Conservation (phyloP, 1,284 basidiomycete species). For the Melampsora abietis-canadensis region DNA sequence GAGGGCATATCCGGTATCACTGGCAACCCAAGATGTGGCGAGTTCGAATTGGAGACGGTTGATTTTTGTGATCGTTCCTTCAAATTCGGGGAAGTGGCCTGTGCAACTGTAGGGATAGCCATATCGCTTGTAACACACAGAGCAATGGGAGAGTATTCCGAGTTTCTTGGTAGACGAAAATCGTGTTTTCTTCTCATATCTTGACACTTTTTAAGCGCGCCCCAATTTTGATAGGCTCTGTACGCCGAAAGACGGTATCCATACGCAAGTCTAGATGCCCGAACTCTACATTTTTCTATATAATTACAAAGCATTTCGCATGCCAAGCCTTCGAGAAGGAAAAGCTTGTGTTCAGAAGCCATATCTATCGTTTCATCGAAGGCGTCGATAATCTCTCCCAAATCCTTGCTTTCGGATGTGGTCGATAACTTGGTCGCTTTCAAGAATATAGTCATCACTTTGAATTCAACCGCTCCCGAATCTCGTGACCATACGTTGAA, state of each 20-base stretch:
- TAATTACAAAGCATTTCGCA: neutral
- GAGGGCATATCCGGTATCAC: too few species aligned
- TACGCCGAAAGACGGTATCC: neutral
- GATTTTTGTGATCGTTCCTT: too few species aligned
- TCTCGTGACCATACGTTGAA: neutral
- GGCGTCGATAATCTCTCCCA: neutral
- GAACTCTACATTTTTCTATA: neutral
- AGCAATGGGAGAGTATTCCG: too few species aligned
- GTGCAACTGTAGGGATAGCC: too few species aligned
- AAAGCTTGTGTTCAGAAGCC: neutral
- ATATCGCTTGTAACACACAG: too few species aligned
- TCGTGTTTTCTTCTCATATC: neutral
- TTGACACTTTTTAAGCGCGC: slow-evolving; percentile 5
- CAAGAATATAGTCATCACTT: neutral
- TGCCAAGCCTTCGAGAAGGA: neutral
- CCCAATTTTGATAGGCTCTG: neutral
- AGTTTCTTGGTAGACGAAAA: too few species aligned
- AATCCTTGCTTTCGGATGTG: neutral
- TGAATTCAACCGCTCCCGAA: neutral
- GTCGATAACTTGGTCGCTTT: neutral
- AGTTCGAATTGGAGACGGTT: too few species aligned
- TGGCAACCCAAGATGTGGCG: too few species aligned
- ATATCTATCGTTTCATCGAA: neutral
- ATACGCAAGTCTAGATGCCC: neutral
- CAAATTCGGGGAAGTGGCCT: too few species aligned